Percentiles rank a stretch among this genome's conserved stretches.
phyloP scores from a whole-genome alignment of 768 basidiomycete genomes.

The Xerocomellus dryophilus region DNA sequence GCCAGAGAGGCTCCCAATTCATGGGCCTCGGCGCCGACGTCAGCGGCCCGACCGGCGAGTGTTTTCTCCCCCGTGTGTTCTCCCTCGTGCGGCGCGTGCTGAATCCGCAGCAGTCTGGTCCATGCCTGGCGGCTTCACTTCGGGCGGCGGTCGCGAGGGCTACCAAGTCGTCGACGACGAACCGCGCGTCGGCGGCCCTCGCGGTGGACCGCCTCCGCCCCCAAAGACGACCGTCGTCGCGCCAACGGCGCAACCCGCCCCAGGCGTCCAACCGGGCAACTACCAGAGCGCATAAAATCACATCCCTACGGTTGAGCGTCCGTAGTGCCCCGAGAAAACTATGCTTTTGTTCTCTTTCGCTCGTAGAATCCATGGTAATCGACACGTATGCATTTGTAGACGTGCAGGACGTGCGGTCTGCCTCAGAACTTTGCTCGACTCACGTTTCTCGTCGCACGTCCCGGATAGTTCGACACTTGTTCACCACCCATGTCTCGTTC shows the following conservation, averaged over 20 bases:
- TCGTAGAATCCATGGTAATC: not conserved
- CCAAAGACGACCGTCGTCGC: constrained; percentile 10
- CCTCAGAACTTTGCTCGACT: too few species aligned
- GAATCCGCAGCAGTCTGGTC: constrained; percentile 58
- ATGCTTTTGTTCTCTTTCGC: not conserved
- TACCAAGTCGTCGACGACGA: constrained; percentile 62
- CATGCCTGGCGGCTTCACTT: constrained; percentile 73
- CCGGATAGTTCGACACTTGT: too few species aligned
- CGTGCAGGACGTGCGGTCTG: too few species aligned
- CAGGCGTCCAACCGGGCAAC: constrained; percentile 19
- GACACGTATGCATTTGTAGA: not conserved
- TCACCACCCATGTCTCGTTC: not conserved
- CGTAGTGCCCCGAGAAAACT: not conserved
- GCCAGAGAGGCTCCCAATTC: constrained; percentile 57
- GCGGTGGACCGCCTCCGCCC: constrained; percentile 13
- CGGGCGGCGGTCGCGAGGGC: constrained; percentile 45
- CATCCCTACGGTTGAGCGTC: too few species aligned
- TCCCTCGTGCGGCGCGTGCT: not conserved
- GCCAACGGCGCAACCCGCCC: constrained; percentile 16
- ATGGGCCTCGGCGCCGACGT: constrained; percentile 49
- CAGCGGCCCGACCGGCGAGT: constrained; percentile 55
- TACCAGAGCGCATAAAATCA: constrained; percentile 27
- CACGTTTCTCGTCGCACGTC: too few species aligned
- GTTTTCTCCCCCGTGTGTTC: too few species aligned
- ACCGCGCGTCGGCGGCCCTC: constrained; percentile 17